These are phyloP conservation scores for Euryodendron excelsum DNA, from an alignment of 148 eudicot species.

Conservation along the genomic window DNA sequence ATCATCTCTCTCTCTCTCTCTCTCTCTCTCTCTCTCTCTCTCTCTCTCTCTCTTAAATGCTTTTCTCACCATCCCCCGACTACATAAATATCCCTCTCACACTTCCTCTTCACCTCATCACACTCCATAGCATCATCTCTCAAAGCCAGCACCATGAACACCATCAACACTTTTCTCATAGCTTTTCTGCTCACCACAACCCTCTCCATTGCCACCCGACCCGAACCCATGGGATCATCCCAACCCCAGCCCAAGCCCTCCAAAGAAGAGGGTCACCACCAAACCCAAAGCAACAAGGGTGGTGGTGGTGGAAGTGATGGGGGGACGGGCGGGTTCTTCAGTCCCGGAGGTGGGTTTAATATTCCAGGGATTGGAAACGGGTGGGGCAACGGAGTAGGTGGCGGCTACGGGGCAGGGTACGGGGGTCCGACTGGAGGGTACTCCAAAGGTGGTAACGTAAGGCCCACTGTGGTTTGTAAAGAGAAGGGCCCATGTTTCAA, in stretches of 20 bases:
- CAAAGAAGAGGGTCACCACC: neutral
- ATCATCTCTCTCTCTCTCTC: too few species aligned
- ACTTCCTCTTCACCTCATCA: conserved; percentile 15
- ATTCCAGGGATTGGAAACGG: conserved; percentile 56
- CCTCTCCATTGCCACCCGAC: conserved; percentile 31
- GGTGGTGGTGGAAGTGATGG: neutral
- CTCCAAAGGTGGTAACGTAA: conserved; percentile 46
- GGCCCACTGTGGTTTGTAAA: conserved; percentile 55
- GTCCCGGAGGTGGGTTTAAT: conserved; percentile 50
- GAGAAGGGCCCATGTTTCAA: conserved; percentile 71
- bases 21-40: neutral
- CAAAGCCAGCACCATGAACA: conserved; percentile 20
- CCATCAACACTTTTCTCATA: conserved; percentile 16
- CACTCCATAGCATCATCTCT: neutral
- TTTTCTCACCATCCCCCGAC: neutral
- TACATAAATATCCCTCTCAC: conserved; percentile 11
- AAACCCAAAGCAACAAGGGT: neutral
- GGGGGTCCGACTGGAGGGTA: conserved; percentile 80
- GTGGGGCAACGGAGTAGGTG: conserved; percentile 43
- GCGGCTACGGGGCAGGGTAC: conserved; percentile 79
- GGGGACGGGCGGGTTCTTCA: conserved; percentile 32
- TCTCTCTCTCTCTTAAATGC: conserved; percentile 23
- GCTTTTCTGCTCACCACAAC: conserved; percentile 30
- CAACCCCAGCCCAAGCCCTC: conserved; percentile 1
- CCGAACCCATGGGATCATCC: conserved; percentile 23